Conservation (phyloP, 1,284 basidiomycete genomes). For the Tremellales sp. region DNA sequence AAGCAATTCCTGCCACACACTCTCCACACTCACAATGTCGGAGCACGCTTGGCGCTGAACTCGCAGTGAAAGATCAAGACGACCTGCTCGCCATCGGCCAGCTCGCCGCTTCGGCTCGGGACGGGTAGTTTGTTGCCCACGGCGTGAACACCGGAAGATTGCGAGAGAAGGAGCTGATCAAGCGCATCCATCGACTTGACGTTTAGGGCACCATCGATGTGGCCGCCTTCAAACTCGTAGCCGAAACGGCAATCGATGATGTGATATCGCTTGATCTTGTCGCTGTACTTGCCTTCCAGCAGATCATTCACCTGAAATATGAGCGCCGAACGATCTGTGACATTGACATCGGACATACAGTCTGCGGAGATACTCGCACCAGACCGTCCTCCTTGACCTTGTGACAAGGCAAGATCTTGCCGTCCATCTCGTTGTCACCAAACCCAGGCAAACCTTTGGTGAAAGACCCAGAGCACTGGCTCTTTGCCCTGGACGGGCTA, state of each 20-base stretch:
- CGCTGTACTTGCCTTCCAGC: constrained; percentile 65
- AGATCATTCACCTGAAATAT: constrained; percentile 63
- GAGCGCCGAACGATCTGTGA: not conserved
- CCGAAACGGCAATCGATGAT: constrained; percentile 97
- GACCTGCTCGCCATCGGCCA: constrained; percentile 60
- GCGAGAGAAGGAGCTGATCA: constrained; percentile 72
- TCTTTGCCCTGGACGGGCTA: constrained; percentile 9
- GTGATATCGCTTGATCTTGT: constrained; percentile 64
- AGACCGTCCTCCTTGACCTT: constrained; percentile 90
- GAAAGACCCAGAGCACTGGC: constrained; percentile 13
- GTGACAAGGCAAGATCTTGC: constrained; percentile 91
- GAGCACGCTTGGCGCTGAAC: constrained; percentile 90
- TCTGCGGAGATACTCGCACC: constrained; percentile 79
- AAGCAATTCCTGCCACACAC: no score
- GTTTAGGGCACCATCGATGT: constrained; percentile 87
- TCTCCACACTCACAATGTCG: constrained; percentile 85
- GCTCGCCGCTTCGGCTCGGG: constrained; percentile 76
- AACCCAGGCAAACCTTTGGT: constrained; percentile 64
- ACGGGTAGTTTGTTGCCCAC: constrained; percentile 56
- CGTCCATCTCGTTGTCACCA: constrained; percentile 85
- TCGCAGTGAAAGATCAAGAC: constrained; percentile 97
- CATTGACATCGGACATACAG: constrained; percentile 55
- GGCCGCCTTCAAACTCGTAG: constrained; percentile 92
- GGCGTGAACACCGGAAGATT: constrained; percentile 49
- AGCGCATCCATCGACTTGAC: constrained; percentile 78